Percentiles rank a stretch among this genome's conserved stretches.
These are phyloP conservation scores for Calonectria multiphialidica DNA, from an alignment of 2,329 filamentous ascomycete species.

Conservation along the genomic window DNA sequence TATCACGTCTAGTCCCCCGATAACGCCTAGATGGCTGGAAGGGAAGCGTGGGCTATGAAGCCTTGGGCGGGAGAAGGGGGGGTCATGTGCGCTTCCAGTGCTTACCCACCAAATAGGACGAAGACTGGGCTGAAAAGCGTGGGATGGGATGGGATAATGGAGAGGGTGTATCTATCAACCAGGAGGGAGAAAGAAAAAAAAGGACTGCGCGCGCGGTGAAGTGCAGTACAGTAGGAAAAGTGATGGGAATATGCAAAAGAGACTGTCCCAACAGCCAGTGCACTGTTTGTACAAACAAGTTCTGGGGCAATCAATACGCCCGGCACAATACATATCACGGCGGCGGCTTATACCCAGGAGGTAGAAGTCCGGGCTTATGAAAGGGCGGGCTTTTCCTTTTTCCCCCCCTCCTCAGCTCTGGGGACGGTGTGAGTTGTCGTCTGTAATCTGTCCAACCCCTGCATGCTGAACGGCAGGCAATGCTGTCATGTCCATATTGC, in stretches of 20 bases:
- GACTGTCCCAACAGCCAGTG: not conserved
- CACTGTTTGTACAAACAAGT: slow-evolving; percentile 1
- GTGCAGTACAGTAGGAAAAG: not conserved
- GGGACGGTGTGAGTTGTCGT: slow-evolving; percentile 14
- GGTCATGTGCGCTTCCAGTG: slow-evolving; percentile 37
- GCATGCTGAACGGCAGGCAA: slow-evolving; percentile 14
- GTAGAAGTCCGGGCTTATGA: slow-evolving; percentile 1
- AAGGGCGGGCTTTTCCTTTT: not conserved
- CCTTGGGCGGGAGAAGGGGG: slow-evolving; percentile 5
- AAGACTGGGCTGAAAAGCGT: slow-evolving; percentile 29
- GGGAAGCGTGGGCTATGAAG: slow-evolving; percentile 6
- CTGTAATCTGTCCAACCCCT: slow-evolving; percentile 11
- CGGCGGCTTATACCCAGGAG: slow-evolving; percentile 13
- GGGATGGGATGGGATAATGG: slow-evolving; percentile 29
- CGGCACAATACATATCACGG: not conserved
- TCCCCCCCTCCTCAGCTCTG: not conserved
- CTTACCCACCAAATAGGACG: slow-evolving; percentile 34
- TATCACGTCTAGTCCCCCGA: slow-evolving; percentile 9
- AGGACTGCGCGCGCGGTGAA: not conserved
- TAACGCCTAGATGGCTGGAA: slow-evolving; percentile 7
- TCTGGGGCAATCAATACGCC: slow-evolving; percentile 15
- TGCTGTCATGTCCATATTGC: not conserved
- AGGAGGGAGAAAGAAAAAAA: not conserved
- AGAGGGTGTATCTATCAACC: slow-evolving; percentile 21
- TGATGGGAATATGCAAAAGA: not conserved